Base-by-base conservation (phyloP, 176 grass and related monocot species). In the Puccinellia tenuiflora region DNA sequence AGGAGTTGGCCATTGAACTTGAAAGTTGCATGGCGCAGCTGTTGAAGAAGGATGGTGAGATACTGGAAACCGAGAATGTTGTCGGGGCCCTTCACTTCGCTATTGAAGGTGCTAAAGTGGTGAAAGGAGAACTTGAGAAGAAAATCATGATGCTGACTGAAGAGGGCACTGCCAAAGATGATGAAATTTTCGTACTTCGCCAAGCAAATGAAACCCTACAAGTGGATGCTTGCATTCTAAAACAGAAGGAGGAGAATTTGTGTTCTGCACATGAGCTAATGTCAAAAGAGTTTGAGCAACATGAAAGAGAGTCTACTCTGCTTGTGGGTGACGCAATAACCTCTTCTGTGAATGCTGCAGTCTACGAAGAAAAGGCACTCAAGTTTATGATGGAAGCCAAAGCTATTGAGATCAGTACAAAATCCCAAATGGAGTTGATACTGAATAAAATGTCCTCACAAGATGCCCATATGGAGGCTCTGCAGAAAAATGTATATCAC, bases 111-210 rank as follows among this genome's bases (percentile, higher is more conserved):
- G 85, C 77, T 72, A 90, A 87, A 79, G 20, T 90, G 62, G 47
- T 90, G 57, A 94, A 92, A 87, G 79, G 73, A 88, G 90, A 90
- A 60, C 83, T 94, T 31, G 90, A 94, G 81, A 86, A 88, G 69
- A 90, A 85, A 35, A 76, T 88, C 25, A 7, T 63, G 76, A 62
- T 56, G 37, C 53, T 88, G 52, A 81, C 64, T 66, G 75, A 90
- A 61, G 79, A 73, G 54, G 69, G 80, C 31, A 42, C 78, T 20
- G 18, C 40, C 22, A 94, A 66, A 42, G 85, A 86, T 86, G 71
- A 77, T 68, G 79, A 92, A 68, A 92, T 83, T 18, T 75, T 52
- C 22, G 77, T 74, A 14, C 87, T 94, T 75, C 20, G n/a, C 55
- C 77, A 80, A 89, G 73, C 62, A 47, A 87, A 87, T 67, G 68